Evolutionary conservation across 2,329 filamentous ascomycete species (phyloP), one percentile per base, ranked within the genome.

Genomic region (Colletotrichum tabaci): DNA sequence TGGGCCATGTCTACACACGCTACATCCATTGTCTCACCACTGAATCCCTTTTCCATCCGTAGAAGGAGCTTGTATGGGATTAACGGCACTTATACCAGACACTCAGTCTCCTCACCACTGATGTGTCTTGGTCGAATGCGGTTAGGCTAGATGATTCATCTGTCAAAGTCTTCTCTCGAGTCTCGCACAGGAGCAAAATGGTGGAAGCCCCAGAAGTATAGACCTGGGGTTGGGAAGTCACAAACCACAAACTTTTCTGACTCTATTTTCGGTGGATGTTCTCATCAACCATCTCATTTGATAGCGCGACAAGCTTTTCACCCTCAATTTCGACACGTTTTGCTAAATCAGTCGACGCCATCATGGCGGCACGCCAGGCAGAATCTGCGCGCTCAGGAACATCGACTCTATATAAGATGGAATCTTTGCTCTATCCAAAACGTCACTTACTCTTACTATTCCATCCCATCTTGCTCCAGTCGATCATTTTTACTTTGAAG

Each of bases 101-200:
- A 44, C 13, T 40, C 49, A 63, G 10, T 2, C 38, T 15, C 57
- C 26, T 62, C 65, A 62, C 57, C 46, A 62, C 57, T 55, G 18
- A 44, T 35, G 13, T 46, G 40, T 44, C 26, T 53, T 35, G 3
- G 10, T 12, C 16, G 18, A 8, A 35, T 35, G 8, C 26, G 18
- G 50, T n/a, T 16, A 53, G 16, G 50, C 26, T 4, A 35, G 15
- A 12, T 8, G 26, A 53, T 35, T 16, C 10, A 23, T 3, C 8
- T 30, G 16, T 30, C 18, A 15, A 12, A 35, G 50, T 16, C 26
- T 53, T 35, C 50, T n/a, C 26, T 53, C 21, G 3, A 35, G 26
- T 16, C 4, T 35, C 16, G 9, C 12, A 16, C 16, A 5, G 18
- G 30, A 3, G 5, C 21, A 21, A 26, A 16, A 30, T 40, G 4